Evolutionary conservation across 768 basidiomycete genomes (phyloP).

Genomic region (Podaxis carcinomalis): DNA sequence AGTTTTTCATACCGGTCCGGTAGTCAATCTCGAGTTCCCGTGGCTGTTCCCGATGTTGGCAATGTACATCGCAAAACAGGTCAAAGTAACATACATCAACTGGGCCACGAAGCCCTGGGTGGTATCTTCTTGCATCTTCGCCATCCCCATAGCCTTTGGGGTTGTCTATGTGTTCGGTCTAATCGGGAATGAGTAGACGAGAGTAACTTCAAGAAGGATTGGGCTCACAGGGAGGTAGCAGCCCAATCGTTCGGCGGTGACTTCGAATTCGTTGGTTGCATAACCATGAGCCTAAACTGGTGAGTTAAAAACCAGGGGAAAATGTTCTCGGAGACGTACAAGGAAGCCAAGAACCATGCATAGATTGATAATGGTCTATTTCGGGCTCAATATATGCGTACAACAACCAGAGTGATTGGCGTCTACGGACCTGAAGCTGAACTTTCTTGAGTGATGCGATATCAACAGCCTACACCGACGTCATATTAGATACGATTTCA

Average conservation of each 20-base stretch:
- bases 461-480: conserved; percentile 60
- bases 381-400: conserved; percentile 3
- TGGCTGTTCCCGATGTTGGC: conserved; percentile 37
- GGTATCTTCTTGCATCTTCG: conserved; percentile 76
- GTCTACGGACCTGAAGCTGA: conserved; percentile 52
- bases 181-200: not conserved
- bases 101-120: conserved; percentile 74
- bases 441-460: conserved; percentile 75
- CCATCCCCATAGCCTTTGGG: conserved; percentile 86
- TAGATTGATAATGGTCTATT: conserved; percentile 80
- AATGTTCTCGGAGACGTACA: conserved; percentile 33
- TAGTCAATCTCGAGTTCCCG: conserved; percentile 83
- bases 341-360: conserved; percentile 91
- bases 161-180: conserved; percentile 90
- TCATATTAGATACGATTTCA: not conserved
- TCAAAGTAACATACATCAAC: conserved; percentile 52
- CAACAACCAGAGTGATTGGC: not conserved
- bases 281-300: conserved; percentile 66
- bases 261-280: conserved; percentile 82
- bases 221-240: conserved; percentile 73
- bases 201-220: not conserved
- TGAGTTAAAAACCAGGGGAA: not conserved
- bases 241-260: conserved; percentile 77
- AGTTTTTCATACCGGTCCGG: conserved; percentile 91
- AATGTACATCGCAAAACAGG: conserved; percentile 3